Base-by-base conservation (phyloP, 2,329 filamentous ascomycete genomes). In the Neonectria coccinea region DNA sequence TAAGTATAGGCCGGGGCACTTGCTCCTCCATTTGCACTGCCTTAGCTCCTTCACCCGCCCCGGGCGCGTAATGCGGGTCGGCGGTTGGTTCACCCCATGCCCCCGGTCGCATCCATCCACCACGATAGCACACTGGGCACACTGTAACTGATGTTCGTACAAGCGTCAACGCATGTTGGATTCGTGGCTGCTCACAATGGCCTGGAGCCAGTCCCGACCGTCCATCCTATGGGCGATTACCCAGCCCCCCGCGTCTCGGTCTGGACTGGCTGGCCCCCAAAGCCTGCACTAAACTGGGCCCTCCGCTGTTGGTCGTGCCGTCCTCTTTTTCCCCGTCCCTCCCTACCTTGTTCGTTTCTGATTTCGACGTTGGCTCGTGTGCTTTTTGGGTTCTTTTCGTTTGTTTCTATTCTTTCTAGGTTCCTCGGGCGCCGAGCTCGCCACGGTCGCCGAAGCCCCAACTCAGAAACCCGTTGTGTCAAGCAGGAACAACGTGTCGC, bases 401-500 rank as follows among this genome's bases (percentile, higher is more conserved):
- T 33, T 31, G 45, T 29, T 16, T 22, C 22, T 1, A 2, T 11
- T 33, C 7, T 7, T 5, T 31, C 9, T 4, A 9, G 9, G 18
- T 11, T 39, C 11, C n/a, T 33, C n/a, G 8, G 25, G 47, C 47
- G 5, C 5, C 1, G n/a, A 31, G n/a, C 5, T 18, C 10, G 47
- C 25, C 16, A 50, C 47, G 16, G 47, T 51, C 47, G 27, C n/a
- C 2, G 27, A 20, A 10, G 47, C 9, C 47, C 16, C 10, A 12
- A 20, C n/a, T 8, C 20, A 14, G 51, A 54, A 33, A 10, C 18
- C 27, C 20, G 6, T 16, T 18, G 4, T 14, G 27, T 20, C n/a
- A n/a, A 16, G 25, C 14, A 5, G 33, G 14, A 18, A 25, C 51
- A 60, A 4, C 47, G 60, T 59, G 56, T 29, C 27, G 56, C 5